Evolutionary conservation across 1,284 basidiomycete genomes (phyloP), one percentile per base, ranked within the genome.

Genomic region (Microbotryum scabiosae): DNA sequence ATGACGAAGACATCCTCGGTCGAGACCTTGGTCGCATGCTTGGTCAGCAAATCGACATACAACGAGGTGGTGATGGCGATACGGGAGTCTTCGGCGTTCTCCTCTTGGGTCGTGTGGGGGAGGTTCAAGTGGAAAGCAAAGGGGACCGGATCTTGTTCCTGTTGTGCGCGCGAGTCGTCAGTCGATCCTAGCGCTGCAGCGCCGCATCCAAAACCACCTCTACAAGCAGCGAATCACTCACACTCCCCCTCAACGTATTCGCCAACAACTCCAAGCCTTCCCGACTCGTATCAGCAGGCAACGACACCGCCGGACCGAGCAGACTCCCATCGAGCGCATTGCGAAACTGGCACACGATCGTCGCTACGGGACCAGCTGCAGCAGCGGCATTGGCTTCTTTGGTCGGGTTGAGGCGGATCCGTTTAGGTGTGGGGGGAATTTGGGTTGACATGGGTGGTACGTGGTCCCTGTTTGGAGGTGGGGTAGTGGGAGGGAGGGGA

Each of bases 291-390:
- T 91, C 87, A 28, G 90, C 88, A 12, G 90, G 90, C 52, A 96
- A 76, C 74, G 84, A 90, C 70, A 96, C 84, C 1, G 88, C 84
- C 54, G 91, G 90, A 28, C 90, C 90, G 25, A 96, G 79, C 16
- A 84, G 78, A 63, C 80, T 77, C 0, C 86, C 88, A 75, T 90
- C 87, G 61, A 91, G 86, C 65, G 91, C 88, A 20, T 86, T 86
- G 46, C 90, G 85, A 74, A 96, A 94, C 73, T 94, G 90, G 23
- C 94, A 90, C 20, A 94, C 82, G 62, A 96, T 77, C 64, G 85
- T 86, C 1, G 82, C 81, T 3, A 81, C 80, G 7, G 83, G 81
- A 60, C 79, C 76, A n/a, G 77, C 32, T 54, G 21, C 50, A 55
- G 14, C 46, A 43, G n/a, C 53, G 45, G 32, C 30, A 25, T 26